These are phyloP conservation scores for Calcarisporium arbuscula DNA, from an alignment of 2,329 filamentous ascomycete genomes.

Conservation along the genomic window DNA sequence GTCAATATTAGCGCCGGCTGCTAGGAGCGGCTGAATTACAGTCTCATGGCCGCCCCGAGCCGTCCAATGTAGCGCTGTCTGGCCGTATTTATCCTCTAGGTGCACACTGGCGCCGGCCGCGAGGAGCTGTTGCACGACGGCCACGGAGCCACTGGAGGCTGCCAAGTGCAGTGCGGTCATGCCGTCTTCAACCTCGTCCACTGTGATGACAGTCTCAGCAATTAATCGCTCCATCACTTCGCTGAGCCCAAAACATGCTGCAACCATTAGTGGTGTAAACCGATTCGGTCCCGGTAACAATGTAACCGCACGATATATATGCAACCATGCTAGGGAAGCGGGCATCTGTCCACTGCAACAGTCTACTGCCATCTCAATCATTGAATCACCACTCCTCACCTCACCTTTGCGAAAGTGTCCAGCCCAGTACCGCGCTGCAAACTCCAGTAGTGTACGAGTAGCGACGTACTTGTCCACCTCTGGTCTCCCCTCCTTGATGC, in stretches of 20 bases:
- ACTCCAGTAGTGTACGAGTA: conserved; percentile 10
- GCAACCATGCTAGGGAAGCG: conserved; percentile 1
- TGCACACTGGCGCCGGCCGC: too few species aligned
- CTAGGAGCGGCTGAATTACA: too few species aligned
- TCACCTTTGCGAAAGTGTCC: conserved; percentile 5
- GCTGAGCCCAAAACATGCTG: conserved; percentile 4
- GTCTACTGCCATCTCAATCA: too few species aligned
- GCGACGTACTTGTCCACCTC: not conserved
- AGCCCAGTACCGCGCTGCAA: too few species aligned
- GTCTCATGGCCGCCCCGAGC: too few species aligned
- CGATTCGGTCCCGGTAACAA: not conserved
- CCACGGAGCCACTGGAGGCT: conserved; percentile 2
- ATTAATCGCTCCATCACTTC: not conserved
- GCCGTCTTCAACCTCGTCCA: not conserved
- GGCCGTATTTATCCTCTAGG: too few species aligned
- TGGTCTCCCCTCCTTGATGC: too few species aligned
- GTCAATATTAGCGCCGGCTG: too few species aligned
- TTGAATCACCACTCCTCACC: not conserved
- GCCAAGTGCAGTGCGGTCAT: conserved; percentile 4
- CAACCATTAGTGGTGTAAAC: conserved; percentile 3
- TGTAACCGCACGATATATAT: not conserved
- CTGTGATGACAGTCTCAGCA: not conserved
- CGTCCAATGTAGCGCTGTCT: too few species aligned
- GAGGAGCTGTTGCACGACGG: conserved; percentile 1
- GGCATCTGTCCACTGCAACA: not conserved